phyloP scores from a whole-genome alignment of 2,329 filamentous ascomycete species.

The Pseudophaeomoniella oleicola region DNA sequence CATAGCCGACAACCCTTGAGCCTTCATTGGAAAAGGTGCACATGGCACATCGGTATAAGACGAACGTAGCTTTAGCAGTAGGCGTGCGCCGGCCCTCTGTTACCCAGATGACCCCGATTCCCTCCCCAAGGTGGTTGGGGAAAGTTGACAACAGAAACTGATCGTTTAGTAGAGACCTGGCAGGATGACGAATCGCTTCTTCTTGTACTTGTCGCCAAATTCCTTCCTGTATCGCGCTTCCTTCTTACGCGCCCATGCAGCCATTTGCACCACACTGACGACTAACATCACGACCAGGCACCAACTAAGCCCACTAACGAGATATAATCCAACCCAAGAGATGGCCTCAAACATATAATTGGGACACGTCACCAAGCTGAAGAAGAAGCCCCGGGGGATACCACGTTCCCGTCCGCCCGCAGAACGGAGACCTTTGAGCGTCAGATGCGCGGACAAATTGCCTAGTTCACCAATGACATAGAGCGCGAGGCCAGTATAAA shows the following conservation, averaged over 20 bases:
- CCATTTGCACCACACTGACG: constrained; percentile 67
- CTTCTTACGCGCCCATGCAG: constrained; percentile 77
- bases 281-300: constrained; percentile 62
- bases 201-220: constrained; percentile 89
- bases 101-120: too few species aligned
- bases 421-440: constrained; percentile 62
- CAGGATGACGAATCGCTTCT: constrained; percentile 73
- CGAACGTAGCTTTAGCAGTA: too few species aligned
- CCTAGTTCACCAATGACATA: constrained; percentile 65
- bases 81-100: too few species aligned
- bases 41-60: too few species aligned
- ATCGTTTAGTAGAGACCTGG: constrained; percentile 57
- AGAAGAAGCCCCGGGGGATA: constrained; percentile 75
- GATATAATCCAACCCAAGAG: constrained; percentile 69
- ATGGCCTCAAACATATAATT: constrained; percentile 93
- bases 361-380: constrained; percentile 77
- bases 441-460: constrained; percentile 68
- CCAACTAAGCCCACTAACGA: constrained; percentile 62
- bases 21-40: too few species aligned
- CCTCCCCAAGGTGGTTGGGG: too few species aligned
- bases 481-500: constrained; percentile 54
- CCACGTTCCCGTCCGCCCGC: constrained; percentile 72
- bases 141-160: too few species aligned
- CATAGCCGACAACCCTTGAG: too few species aligned
- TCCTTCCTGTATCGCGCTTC: constrained; percentile 79